Conservation (phyloP, 129 eudicot species). For the Scalesia atractyloides region DNA sequence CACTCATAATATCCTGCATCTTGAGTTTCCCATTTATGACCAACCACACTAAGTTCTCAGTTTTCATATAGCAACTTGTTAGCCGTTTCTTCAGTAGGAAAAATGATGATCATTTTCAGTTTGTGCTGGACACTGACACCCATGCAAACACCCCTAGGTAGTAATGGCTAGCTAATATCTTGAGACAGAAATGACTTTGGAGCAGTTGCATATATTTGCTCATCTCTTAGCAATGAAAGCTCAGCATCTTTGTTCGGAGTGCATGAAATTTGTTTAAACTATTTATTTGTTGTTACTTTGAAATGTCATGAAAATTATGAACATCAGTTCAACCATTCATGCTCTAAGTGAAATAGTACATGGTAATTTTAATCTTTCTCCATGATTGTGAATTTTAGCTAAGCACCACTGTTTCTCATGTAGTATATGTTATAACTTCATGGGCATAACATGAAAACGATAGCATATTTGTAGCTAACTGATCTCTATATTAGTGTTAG, state of each 20-base stretch:
- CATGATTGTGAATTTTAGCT: neutral
- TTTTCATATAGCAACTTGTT: conserved; percentile 9
- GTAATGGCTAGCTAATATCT: neutral
- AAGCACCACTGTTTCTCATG: neutral
- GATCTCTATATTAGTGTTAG: neutral
- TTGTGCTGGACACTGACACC: neutral
- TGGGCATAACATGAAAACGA: neutral
- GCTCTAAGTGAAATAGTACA: neutral
- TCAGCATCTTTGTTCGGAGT: neutral
- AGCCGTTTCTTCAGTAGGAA: neutral
- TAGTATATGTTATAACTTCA: neutral
- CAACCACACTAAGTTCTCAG: neutral
- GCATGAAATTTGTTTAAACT: neutral
- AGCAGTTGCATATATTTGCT: neutral
- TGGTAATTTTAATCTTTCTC: neutral
- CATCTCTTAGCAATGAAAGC: neutral
- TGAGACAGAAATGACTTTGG: neutral
- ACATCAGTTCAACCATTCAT: neutral
- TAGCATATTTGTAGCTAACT: neutral
- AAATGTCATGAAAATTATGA: neutral
- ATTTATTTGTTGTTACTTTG: neutral
- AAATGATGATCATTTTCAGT: neutral
- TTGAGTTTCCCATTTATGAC: too few relatives aligned
- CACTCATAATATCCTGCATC: too few relatives aligned
- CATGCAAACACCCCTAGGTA: neutral